A percentile compares a stretch with the other conserved stretches of the same genome.
phyloP scores from a whole-genome alignment of 78 protist genomes.

The Dictyostelium brefeldianum region DNA sequence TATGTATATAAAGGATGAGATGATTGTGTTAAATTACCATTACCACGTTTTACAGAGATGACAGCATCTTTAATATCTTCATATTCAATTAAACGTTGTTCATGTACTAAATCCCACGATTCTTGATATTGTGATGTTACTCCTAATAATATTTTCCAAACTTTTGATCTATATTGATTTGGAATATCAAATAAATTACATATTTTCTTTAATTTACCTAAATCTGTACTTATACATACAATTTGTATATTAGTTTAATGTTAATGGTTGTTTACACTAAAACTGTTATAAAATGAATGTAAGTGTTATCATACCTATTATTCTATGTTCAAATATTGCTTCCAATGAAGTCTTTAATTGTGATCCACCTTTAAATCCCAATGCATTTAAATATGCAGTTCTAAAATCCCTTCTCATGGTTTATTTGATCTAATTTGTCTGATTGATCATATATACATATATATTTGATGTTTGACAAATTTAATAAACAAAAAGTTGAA shows the following conservation, averaged over 20 bases:
- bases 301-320: not conserved
- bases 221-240: too few relatives aligned
- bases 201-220: slow-evolving; percentile 51
- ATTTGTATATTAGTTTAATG: too few relatives aligned
- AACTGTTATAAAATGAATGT: not conserved
- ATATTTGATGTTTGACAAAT: too few relatives aligned
- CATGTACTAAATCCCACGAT: slow-evolving; percentile 64
- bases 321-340: slow-evolving; percentile 75
- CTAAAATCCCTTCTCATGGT: slow-evolving; percentile 69
- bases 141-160: slow-evolving; percentile 65
- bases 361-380: slow-evolving; percentile 70
- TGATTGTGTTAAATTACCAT: not conserved
- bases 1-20: slow-evolving; percentile 13
- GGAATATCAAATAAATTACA: slow-evolving; percentile 74
- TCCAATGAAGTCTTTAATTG: slow-evolving; percentile 67
- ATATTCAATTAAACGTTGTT: slow-evolving; percentile 51
- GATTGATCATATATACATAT: too few relatives aligned
- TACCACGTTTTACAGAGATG: not conserved
- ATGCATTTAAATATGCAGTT: slow-evolving; percentile 61
- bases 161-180: slow-evolving; percentile 48
- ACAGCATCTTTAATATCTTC: slow-evolving; percentile 53
- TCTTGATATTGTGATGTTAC: slow-evolving; percentile 71
- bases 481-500: too few relatives aligned
- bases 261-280: too few relatives aligned
- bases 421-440: too few relatives aligned